phyloP scores from a whole-genome alignment of 2,329 filamentous ascomycete genomes.

The Penicillium sp. region DNA sequence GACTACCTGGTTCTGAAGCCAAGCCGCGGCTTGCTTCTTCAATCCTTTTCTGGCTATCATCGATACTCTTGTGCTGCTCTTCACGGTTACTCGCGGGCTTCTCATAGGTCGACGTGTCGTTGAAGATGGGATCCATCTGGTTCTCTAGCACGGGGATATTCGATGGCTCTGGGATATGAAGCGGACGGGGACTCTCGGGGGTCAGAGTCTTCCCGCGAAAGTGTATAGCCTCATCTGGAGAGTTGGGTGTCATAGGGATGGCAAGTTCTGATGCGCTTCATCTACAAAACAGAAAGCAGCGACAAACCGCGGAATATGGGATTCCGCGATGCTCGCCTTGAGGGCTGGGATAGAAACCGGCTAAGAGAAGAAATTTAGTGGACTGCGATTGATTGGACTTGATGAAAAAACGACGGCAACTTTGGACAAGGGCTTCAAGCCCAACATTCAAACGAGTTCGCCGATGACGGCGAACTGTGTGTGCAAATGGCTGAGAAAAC shows the following conservation, averaged over 20 bases:
- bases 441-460: neutral
- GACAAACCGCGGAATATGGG: constrained; percentile 13
- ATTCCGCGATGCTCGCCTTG: constrained; percentile 14
- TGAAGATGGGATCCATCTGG: constrained; percentile 68
- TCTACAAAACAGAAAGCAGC: constrained; percentile 29
- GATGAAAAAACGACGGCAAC: neutral
- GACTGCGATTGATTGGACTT: neutral
- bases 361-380: neutral
- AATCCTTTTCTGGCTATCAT: neutral
- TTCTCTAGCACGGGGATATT: constrained; percentile 67
- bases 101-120: constrained; percentile 59
- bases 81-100: constrained; percentile 33
- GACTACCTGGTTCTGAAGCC: constrained; percentile 10
- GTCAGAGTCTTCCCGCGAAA: constrained; percentile 63
- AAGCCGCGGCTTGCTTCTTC: neutral
- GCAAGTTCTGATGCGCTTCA: constrained; percentile 36
- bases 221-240: constrained; percentile 49
- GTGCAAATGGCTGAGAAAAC: neutral
- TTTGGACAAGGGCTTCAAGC: neutral
- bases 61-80: neutral
- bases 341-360: neutral
- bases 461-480: neutral
- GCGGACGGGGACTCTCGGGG: constrained; percentile 66
- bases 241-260: constrained; percentile 54
- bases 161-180: constrained; percentile 64